Evolutionary conservation across 2,329 filamentous ascomycete species (phyloP).

Genomic region (Peltaster fructicola): DNA sequence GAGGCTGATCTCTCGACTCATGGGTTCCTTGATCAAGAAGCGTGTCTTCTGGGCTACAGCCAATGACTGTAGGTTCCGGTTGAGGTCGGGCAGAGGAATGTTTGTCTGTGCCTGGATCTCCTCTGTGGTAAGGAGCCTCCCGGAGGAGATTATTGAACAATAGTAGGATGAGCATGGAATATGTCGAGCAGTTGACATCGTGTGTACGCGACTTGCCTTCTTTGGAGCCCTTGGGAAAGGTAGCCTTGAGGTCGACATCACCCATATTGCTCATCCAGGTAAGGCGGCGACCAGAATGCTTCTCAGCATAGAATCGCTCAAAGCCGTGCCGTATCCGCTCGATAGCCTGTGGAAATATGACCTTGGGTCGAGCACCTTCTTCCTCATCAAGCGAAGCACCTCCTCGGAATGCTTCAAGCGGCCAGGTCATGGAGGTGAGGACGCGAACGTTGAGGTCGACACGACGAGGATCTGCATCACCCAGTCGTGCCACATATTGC

Average conservation of each 20-base stretch:
- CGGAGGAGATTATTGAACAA: constrained; percentile 65
- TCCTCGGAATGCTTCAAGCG: constrained; percentile 64
- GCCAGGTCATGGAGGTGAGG: constrained; percentile 89
- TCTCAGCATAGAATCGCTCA: constrained; percentile 70
- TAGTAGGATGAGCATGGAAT: constrained; percentile 75
- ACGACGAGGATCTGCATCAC: constrained; percentile 39
- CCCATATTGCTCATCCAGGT: constrained; percentile 68
- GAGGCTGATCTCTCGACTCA: constrained; percentile 57
- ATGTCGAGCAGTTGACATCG: constrained; percentile 82
- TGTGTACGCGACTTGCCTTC: constrained; percentile 56
- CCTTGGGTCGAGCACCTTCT: constrained; percentile 24
- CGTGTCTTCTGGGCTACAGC: constrained; percentile 69
- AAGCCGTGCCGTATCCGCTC: constrained; percentile 66
- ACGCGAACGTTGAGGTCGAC: constrained; percentile 73
- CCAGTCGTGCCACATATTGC: constrained; percentile 43
- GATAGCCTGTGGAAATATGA: constrained; percentile 60
- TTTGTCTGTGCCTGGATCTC: constrained; percentile 72
- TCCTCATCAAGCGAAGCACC: constrained; percentile 28
- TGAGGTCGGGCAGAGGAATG: constrained; percentile 57
- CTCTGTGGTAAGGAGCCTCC: constrained; percentile 40
- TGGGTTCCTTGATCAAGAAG: constrained; percentile 63
- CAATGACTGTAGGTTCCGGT: constrained; percentile 62
- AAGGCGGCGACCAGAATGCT: constrained; percentile 73
- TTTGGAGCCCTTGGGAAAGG: constrained; percentile 58
- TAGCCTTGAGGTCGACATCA: constrained; percentile 69